Conservation (phyloP, 257 asterid genomes). For the Solanum phureja region DNA sequence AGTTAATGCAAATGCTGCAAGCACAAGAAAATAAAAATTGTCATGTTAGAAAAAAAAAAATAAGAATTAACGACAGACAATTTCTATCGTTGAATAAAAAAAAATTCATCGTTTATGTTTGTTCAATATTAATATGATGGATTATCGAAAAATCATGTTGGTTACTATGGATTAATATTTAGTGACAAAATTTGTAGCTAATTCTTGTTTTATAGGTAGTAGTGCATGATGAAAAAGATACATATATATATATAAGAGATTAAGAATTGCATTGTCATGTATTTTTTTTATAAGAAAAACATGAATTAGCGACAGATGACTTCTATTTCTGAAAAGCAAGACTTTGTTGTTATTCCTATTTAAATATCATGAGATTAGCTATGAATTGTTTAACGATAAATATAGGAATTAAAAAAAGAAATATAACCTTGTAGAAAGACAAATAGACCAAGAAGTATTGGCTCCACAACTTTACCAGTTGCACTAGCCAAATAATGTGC, state of each 20-base stretch:
- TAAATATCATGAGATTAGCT: neutral
- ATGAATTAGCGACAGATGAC: neutral
- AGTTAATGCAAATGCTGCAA: conserved; percentile 57
- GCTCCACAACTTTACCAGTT: conserved; percentile 49
- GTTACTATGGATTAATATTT: neutral
- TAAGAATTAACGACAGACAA: neutral
- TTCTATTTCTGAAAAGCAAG: neutral
- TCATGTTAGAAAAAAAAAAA: neutral
- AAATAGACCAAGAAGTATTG: conserved; percentile 49
- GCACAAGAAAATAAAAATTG: neutral
- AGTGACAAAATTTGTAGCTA: neutral
- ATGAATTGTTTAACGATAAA: too few relatives aligned
- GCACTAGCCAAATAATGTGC: conserved; percentile 51
- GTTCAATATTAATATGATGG: too few relatives aligned
- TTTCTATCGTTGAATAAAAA: neutral
- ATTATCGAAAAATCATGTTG: neutral
- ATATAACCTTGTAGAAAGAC: conserved; percentile 65
- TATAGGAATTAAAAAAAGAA: neutral
- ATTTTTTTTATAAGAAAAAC: too few relatives aligned
- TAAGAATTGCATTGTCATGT: neutral
- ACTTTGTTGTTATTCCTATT: neutral
- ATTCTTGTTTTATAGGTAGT: neutral
- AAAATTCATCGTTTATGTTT: neutral
- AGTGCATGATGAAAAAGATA: conserved; percentile 33
- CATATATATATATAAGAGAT: neutral